phyloP scores from a whole-genome alignment of 768 basidiomycete species.

The Amanita pseudoporphyria region DNA sequence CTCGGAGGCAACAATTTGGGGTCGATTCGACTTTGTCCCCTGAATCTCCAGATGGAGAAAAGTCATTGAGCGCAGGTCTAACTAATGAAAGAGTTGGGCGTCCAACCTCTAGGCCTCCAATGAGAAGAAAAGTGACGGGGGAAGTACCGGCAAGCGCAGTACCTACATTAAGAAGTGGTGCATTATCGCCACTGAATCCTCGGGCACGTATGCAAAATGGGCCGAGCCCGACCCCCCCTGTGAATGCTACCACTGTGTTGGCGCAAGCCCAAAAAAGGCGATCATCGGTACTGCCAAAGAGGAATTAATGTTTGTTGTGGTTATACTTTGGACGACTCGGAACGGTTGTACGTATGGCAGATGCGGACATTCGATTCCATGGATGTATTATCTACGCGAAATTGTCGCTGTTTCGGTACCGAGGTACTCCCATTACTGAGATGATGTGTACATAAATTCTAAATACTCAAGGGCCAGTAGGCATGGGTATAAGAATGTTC shows the following conservation, averaged over 20 bases:
- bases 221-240: slow-evolving; percentile 13
- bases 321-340: too few species aligned
- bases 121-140: slow-evolving; percentile 58
- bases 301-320: slow-evolving; percentile 8
- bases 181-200: slow-evolving; percentile 69
- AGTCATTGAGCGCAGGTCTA: slow-evolving; percentile 15
- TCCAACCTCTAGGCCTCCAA: slow-evolving; percentile 29
- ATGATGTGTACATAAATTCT: not conserved
- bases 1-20: slow-evolving; percentile 70
- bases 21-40: slow-evolving; percentile 45
- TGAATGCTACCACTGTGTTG: slow-evolving; percentile 11
- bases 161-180: slow-evolving; percentile 29
- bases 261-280: slow-evolving; percentile 27
- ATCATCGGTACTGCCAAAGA: slow-evolving; percentile 22
- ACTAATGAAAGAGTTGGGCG: slow-evolving; percentile 18
- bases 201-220: slow-evolving; percentile 45
- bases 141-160: slow-evolving; percentile 25
- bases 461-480: slow-evolving; percentile 10
- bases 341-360: not conserved
- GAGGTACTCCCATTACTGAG: not conserved
- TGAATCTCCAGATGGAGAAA: slow-evolving; percentile 37
- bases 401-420: not conserved
- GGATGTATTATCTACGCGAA: not conserved
- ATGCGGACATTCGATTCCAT: not conserved
- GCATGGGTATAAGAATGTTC: slow-evolving; percentile 38